Conservation (phyloP, 2,329 filamentous ascomycete species). For the Dryadomyces quercus-mongolicae region DNA sequence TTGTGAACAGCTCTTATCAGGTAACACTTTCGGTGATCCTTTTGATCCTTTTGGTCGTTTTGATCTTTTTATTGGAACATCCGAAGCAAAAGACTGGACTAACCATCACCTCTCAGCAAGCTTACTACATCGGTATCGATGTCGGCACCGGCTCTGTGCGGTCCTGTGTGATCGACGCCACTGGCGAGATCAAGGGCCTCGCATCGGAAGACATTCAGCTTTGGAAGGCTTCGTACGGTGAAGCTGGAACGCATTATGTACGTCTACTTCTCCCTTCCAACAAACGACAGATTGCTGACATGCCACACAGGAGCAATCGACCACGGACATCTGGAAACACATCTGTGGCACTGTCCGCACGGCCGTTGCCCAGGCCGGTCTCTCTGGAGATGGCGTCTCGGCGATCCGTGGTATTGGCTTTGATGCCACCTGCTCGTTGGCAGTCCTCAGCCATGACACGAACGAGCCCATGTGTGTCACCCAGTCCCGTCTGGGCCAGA, state of each 20-base stretch:
- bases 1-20: neutral
- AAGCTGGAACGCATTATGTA: constrained; percentile 46
- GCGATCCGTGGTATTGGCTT: constrained; percentile 87
- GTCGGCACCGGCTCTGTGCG: constrained; percentile 92
- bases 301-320: constrained; percentile 72
- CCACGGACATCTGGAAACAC: constrained; percentile 89
- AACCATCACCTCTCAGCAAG: constrained; percentile 21
- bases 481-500: constrained; percentile 56
- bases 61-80: too few relatives aligned
- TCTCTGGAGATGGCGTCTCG: constrained; percentile 47
- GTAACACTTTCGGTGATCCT: neutral
- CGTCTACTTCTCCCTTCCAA: constrained; percentile 11
- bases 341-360: constrained; percentile 82
- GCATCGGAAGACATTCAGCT: constrained; percentile 66
- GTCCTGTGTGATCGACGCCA: constrained; percentile 87
- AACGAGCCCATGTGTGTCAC: constrained; percentile 88
- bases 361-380: constrained; percentile 65
- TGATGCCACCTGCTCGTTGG: constrained; percentile 94
- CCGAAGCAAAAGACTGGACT: too few relatives aligned
- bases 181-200: constrained; percentile 73
- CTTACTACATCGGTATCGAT: constrained; percentile 74
- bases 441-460: constrained; percentile 80
- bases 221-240: constrained; percentile 65
- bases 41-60: neutral
- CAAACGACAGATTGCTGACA: neutral